Conservation (phyloP, 202 grass and related monocot species). For the Zizania palustris region DNA sequence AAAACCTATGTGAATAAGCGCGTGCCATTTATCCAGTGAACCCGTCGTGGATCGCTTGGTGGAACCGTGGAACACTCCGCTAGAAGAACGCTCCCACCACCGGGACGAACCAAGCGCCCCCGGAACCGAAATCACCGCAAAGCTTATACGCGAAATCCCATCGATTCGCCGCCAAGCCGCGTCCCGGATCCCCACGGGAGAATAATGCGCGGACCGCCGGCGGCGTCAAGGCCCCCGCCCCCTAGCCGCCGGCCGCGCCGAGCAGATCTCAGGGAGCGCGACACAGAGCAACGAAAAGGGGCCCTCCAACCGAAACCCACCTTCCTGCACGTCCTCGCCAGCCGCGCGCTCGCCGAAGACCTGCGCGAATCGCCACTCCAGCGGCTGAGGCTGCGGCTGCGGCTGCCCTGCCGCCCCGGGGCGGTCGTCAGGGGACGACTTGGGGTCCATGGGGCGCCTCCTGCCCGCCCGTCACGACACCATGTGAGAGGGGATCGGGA, state of each 20-base stretch:
- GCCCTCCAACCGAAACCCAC: conserved; percentile 33
- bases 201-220: conserved; percentile 33
- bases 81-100: conserved; percentile 8
- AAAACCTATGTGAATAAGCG: background rate
- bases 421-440: conserved; percentile 57
- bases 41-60: conserved; percentile 12
- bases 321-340: conserved; percentile 90
- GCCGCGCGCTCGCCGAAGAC: conserved; percentile 42
- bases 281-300: conserved; percentile 9
- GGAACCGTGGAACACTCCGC: background rate
- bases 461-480: conserved; percentile 46
- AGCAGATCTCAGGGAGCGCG: conserved; percentile 45
- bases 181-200: background rate
- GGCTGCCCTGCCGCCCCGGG: conserved; percentile 39
- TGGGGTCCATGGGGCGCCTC: conserved; percentile 60
- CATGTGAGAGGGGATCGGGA: conserved; percentile 29
- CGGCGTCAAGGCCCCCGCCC: conserved; percentile 2
- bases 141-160: conserved; percentile 6
- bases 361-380: conserved; percentile 84
- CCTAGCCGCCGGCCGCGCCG: background rate
- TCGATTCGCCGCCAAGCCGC: background rate
- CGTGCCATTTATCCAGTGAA: background rate
- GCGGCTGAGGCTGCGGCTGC: no score
- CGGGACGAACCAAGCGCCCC: background rate
- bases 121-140: background rate